phyloP scores from a whole-genome alignment of 192 early-diverging fungal genomes.

The Radiomyces spectabilis region DNA sequence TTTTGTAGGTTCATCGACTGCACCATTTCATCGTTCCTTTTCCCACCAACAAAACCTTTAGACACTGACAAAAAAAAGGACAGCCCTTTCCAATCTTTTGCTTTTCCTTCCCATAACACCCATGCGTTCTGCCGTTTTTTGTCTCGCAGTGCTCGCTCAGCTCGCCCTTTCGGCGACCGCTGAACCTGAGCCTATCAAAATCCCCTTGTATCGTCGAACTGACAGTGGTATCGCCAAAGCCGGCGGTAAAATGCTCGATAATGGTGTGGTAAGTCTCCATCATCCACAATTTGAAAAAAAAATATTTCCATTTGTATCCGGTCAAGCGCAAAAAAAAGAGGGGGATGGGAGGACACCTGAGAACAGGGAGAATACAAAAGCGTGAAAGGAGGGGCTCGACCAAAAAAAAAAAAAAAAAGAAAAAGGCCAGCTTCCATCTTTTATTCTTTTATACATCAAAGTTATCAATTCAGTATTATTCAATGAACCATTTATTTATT shows the following conservation, averaged over 20 bases:
- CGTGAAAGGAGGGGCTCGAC: no score
- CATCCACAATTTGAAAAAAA: background rate
- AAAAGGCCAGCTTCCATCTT: no score
- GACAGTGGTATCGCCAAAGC: slow-evolving; percentile 2
- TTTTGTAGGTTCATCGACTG: no score
- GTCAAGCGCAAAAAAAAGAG: no score
- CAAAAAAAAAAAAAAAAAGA: no score
- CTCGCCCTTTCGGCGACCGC: slow-evolving; percentile 19
- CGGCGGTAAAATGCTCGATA: slow-evolving; percentile 11
- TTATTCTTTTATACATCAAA: no score
- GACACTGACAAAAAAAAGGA: background rate
- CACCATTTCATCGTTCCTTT: background rate
- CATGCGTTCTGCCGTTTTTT: slow-evolving; percentile 23
- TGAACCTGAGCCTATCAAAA: slow-evolving; percentile 14
- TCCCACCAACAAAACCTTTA: background rate
- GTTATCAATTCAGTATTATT: no score
- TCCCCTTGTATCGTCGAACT: slow-evolving; percentile 20
- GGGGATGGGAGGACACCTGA: no score
- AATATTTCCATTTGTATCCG: background rate
- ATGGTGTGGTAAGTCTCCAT: slow-evolving; percentile 19
- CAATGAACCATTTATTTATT: no score
- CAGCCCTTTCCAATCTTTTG: slow-evolving; percentile 7
- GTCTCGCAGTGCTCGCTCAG: slow-evolving; percentile 21
- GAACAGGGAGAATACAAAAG: no score
- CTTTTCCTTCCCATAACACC: no score